Base-by-base conservation (phyloP, 176 grass and related monocot genomes). In the Musa beccarii region DNA sequence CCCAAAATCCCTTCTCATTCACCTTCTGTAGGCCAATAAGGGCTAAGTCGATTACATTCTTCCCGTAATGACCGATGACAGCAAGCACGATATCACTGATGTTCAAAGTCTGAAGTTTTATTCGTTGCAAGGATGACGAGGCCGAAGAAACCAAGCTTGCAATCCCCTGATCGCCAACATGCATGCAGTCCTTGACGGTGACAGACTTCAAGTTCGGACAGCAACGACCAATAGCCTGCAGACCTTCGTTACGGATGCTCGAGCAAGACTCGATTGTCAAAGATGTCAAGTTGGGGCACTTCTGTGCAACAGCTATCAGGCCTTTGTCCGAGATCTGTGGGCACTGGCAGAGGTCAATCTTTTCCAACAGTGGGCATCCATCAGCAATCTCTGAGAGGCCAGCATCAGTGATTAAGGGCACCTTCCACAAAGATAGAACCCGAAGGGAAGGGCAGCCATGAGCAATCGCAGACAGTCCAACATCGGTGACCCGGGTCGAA, bases 1-100 rank as follows among this genome's bases (percentile, higher is more conserved):
- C 95, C 95, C 91, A 99, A 72, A 92, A 99, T 25, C 95, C 95
- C 71, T 84, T 92, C 84, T 99, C 95, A 9, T 82, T 89, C 8
- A 99, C 84, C 0, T 53, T 75, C 2, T 87, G 80, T 11, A 99
- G 90, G 75, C 86, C 78, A 53, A 79, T 76, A 0, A 99, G 82
- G 9, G 83, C 77, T 55, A 99, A 75, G 20, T 99, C 91, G 5
- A 81, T 87, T 73, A 99, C 66, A 8, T 72, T 74, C 76, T 89
- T 99, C 9, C 95, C 90, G 0, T 99, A 93, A 66, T 87, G 91
- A 28, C 91, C 95, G 43, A 99, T 82, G 62, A 91, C 87, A 0
- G 95, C 88, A 75, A 99, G 85, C 52, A 88, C 86, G 74, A 86
- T 77, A 76, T 99, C 95, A 43, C 75, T 90, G 1, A 99, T 92